A percentile compares a stretch with the other conserved stretches of the same genome.
Conservation (phyloP, 495 filamentous ascomycete species). For the Paragyromitra xinjiangensis region DNA sequence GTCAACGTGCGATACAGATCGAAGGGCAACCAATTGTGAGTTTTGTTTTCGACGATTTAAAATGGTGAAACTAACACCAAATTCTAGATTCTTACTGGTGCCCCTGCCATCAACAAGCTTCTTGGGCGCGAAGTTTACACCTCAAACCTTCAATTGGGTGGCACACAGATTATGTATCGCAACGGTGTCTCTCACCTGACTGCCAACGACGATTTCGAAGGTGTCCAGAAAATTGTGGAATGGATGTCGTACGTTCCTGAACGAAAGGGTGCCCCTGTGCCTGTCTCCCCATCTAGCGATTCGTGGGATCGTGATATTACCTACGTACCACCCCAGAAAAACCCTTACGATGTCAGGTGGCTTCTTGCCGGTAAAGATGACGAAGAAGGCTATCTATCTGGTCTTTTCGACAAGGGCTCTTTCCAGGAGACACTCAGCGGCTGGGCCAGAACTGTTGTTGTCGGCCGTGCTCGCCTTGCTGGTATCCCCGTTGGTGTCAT, state of each 20-base stretch:
- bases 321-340: constrained; percentile 85
- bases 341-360: constrained; percentile 92
- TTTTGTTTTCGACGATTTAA: background rate
- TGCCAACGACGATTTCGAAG: constrained; percentile 95
- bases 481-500: constrained; percentile 99
- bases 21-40: constrained; percentile 90
- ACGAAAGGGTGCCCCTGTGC: constrained; percentile 86
- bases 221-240: constrained; percentile 96
- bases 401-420: constrained; percentile 94
- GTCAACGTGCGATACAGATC: constrained; percentile 97
- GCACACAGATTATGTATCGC: constrained; percentile 99
- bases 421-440: constrained; percentile 97
- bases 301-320: constrained; percentile 90
- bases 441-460: constrained; percentile 95
- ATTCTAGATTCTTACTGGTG: constrained; percentile 84
- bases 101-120: constrained; percentile 96
- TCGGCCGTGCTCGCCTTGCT: constrained; percentile 94
- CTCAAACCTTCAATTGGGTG: constrained; percentile 97
- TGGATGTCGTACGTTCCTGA: constrained; percentile 98
- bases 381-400: constrained; percentile 83
- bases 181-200: constrained; percentile 99
- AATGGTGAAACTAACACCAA: constrained; percentile 26
- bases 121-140: constrained; percentile 98
- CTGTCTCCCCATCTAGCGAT: constrained; percentile 84
- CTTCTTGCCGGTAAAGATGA: constrained; percentile 91